Evolutionary conservation across 495 filamentous ascomycete genomes (phyloP), one percentile per base, ranked within the genome.

Genomic region (Aspergillus panamensis): DNA sequence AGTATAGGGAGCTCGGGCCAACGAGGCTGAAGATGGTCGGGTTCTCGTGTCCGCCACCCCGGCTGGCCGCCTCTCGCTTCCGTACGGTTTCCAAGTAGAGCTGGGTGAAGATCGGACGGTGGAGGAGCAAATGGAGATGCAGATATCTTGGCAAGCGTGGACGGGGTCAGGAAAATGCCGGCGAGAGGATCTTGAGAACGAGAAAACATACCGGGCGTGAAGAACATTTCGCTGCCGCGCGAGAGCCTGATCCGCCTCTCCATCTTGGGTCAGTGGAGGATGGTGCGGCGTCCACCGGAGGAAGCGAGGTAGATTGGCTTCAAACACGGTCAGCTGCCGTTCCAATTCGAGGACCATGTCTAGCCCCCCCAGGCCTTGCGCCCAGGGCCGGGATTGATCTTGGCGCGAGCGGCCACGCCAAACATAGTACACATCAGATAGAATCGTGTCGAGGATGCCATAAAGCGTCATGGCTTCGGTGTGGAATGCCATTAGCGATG

Each of bases 21-120:
- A 14, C 3, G 2, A 37, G 8, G 33, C 33, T 14, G 9, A 10
- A 14, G 14, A 14, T 10, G 33, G 39, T 60, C 61, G 37, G 48
- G 33, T 14, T 37, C 33, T 56, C 58, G 39, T 44, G 61, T 21
- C 52, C 50, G 25, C 51, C 42, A n/a, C 21, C 1, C 9, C 33
- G 1, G 33, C 20, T 48, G n/a, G 30, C 8, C n/a, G 21, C n/a
- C 16, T 20, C 48, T 57, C 6, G 16, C 48, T 39, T 9, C 57
- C 48, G 17, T 44, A 45, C 16, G 21, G 4, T 10, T 14, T 73
- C 70, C 1, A 69, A 72, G 56, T 71, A 79, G 3, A 79, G 59
- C 32, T 75, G 73, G 4, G 73, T 73, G 31, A 80, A 75, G 48
- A 77, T 77, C 1, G 77, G 76, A 5, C 78, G 75, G 57, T 79